Percentiles rank a stretch among this genome's conserved stretches.
Conservation (phyloP, 2,329 filamentous ascomycete species). For the Colletotrichum tropicicola region DNA sequence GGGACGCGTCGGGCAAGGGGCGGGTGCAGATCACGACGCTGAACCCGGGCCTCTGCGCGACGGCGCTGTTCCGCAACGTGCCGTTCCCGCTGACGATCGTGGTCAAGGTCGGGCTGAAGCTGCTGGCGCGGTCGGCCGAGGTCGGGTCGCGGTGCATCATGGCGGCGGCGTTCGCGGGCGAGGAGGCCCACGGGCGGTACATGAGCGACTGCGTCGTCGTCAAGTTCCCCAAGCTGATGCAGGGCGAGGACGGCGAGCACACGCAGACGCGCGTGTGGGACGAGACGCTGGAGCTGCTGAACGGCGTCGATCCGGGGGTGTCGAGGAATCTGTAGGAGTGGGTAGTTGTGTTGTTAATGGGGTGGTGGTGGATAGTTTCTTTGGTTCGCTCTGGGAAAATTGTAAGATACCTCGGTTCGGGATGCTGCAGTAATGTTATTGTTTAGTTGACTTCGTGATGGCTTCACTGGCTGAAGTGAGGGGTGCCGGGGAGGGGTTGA, state of each 20-base stretch:
- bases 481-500: too few species aligned
- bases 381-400: background rate
- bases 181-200: slow-evolving; percentile 51
- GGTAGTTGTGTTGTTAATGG: background rate
- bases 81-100: slow-evolving; percentile 39
- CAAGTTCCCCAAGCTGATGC: slow-evolving; percentile 35
- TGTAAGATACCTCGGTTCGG: slow-evolving; percentile 4
- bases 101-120: slow-evolving; percentile 19
- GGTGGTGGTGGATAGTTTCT: background rate
- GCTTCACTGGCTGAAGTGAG: too few species aligned
- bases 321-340: slow-evolving; percentile 41
- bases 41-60: slow-evolving; percentile 51
- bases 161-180: slow-evolving; percentile 44
- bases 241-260: slow-evolving; percentile 45
- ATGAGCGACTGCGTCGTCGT: slow-evolving; percentile 44
- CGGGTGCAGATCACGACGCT: slow-evolving; percentile 48
- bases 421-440: background rate
- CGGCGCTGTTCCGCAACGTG: slow-evolving; percentile 46
- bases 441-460: background rate
- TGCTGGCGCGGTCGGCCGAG: slow-evolving; percentile 47
- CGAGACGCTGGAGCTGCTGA: slow-evolving; percentile 52
- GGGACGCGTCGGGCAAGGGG: slow-evolving; percentile 40
- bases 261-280: slow-evolving; percentile 48
- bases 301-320: slow-evolving; percentile 51
- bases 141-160: slow-evolving; percentile 50